phyloP scores from a whole-genome alignment of 176 grass and related monocot genomes.

The Lolium rigidum region DNA sequence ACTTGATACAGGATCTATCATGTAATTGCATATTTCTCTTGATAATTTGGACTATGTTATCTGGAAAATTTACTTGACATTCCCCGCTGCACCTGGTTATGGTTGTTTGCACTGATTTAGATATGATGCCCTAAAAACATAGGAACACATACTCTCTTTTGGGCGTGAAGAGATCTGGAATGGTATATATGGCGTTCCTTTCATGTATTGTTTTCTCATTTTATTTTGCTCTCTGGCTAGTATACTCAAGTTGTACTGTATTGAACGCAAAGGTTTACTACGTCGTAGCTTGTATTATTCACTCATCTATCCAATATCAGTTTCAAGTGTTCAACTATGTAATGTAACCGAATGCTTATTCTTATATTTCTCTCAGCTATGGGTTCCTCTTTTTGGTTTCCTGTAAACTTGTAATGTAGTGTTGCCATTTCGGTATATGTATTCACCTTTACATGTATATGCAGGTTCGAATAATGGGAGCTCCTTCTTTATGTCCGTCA shows the following conservation, averaged over 20 bases:
- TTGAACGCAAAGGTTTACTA: slow-evolving; percentile 7
- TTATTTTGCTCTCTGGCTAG: not conserved
- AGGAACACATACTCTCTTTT: not conserved
- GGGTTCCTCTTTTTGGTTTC: not conserved
- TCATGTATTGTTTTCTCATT: not conserved
- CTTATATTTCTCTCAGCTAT: not conserved
- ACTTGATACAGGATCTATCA: not conserved
- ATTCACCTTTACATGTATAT: not conserved
- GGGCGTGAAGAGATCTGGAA: not conserved
- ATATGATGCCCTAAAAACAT: not conserved
- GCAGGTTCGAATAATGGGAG: slow-evolving; percentile 3
- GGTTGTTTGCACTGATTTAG: slow-evolving; percentile 11
- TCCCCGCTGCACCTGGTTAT: not conserved
- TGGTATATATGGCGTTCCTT: not conserved
- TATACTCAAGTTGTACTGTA: not conserved
- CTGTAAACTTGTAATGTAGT: not conserved
- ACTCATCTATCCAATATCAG: not conserved
- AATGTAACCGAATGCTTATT: not conserved
- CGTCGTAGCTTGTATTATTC: not conserved
- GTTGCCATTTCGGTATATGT: not conserved
- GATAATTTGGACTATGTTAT: slow-evolving; percentile 1
- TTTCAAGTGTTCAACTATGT: not conserved
- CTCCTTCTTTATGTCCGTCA: not conserved
- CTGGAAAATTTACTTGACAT: slow-evolving; percentile 8
- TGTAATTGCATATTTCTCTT: not conserved